These are phyloP conservation scores for Mychonastes homosphaera DNA, from an alignment of 139 green algal species.

Conservation along the genomic window DNA sequence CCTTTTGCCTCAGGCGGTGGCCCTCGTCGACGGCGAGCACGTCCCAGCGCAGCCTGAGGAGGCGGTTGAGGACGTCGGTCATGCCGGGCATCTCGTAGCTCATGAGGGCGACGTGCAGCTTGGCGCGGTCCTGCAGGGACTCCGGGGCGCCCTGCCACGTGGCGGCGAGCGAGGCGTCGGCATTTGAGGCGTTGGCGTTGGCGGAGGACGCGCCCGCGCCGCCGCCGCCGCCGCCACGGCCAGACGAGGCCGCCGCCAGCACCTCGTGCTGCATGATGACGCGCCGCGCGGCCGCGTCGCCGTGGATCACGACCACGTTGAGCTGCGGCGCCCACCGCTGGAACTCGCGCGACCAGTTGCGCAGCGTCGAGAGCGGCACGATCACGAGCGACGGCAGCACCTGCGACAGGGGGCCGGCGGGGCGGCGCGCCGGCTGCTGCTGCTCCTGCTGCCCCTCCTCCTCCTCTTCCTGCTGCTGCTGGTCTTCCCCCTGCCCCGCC, in stretches of 20 bases:
- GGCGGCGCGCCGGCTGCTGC: neutral
- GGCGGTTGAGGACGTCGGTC: conserved; percentile 4
- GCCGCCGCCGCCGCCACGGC: conserved; percentile 1
- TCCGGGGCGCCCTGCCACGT: neutral
- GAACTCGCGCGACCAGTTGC: conserved; percentile 75
- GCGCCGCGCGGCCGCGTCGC: conserved; percentile 37
- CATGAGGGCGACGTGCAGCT: conserved; percentile 59
- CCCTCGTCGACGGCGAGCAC: conserved; percentile 59
- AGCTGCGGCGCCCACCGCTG: conserved; percentile 62
- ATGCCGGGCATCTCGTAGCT: conserved; percentile 39
- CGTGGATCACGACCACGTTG: conserved; percentile 47
- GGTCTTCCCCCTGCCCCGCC: neutral
- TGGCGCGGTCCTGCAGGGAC: conserved; percentile 35
- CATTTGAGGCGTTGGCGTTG: too few relatives aligned
- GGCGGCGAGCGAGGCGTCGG: neutral
- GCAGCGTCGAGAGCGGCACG: conserved; percentile 67
- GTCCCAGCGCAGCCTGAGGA: conserved; percentile 28
- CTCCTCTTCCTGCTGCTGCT: neutral
- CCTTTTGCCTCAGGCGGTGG: conserved; percentile 36
- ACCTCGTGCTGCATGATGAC: conserved; percentile 47
- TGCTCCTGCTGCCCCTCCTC: neutral
- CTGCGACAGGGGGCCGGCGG: neutral
- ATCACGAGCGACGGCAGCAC: conserved; percentile 59
- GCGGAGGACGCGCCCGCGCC: too few relatives aligned
- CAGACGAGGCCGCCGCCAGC: too few relatives aligned